Percentiles rank a stretch among this genome's conserved stretches.
These are phyloP conservation scores for Aristolochia fimbriata DNA, from an alignment of 164 flowering plant species.

Conservation along the genomic window DNA sequence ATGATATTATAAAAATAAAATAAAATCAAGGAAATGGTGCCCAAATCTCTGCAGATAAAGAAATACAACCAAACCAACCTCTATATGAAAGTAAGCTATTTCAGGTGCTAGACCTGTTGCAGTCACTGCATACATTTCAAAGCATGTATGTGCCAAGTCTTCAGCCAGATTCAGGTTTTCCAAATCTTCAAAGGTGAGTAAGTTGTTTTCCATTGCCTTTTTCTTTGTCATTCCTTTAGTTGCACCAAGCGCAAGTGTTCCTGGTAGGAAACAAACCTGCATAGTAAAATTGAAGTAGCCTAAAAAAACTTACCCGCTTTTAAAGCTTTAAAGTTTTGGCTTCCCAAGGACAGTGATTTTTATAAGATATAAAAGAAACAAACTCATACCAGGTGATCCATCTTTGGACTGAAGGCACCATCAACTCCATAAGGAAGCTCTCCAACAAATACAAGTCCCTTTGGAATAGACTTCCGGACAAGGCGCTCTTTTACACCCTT, in stretches of 20 bases:
- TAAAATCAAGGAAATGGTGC: background rate
- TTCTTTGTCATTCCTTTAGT: conserved; percentile 81
- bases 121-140: conserved; percentile 84
- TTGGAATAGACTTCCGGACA: conserved; percentile 73
- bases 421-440: conserved; percentile 79
- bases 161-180: conserved; percentile 93
- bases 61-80: conserved; percentile 33
- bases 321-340: no score
- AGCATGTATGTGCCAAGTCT: conserved; percentile 84
- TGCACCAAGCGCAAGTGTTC: conserved; percentile 98
- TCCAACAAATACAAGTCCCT: conserved; percentile 85
- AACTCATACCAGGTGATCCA: conserved; percentile 92
- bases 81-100: conserved; percentile 76
- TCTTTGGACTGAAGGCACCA: conserved; percentile 79
- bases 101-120: conserved; percentile 98
- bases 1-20: background rate
- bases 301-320: background rate
- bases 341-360: background rate
- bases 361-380: background rate
- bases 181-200: conserved; percentile 67
- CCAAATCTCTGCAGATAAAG: background rate
- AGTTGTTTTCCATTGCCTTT: conserved; percentile 61
- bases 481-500: conserved; percentile 85
- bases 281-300: background rate
- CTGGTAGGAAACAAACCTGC: conserved; percentile 94